A percentile compares a stretch with the other conserved stretches of the same genome.
Conservation (phyloP, 305 asterid genomes). For the Fraxinus xanthoxyloides region DNA sequence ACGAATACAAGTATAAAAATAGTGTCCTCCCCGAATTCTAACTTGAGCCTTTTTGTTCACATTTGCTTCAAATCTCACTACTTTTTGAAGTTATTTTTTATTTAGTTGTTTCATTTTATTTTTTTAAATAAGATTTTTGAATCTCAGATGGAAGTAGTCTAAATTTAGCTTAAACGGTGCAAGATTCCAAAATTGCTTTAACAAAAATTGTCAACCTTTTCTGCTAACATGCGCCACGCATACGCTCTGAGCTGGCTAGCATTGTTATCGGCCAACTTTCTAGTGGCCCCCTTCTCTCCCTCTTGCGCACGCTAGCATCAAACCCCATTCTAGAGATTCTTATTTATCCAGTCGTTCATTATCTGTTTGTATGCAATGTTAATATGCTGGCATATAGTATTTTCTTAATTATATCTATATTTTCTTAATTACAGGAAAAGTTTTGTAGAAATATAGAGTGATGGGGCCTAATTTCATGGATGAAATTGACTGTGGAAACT, state of each 20-base stretch:
- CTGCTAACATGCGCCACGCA: conserved; percentile 31
- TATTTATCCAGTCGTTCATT: conserved; percentile 7
- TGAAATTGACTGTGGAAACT: conserved; percentile 78
- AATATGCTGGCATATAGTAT: not conserved
- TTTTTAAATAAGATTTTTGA: conserved; percentile 13
- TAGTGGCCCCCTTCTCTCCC: conserved; percentile 9
- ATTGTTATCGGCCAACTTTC: conserved; percentile 18
- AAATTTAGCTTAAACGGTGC: conserved; percentile 6
- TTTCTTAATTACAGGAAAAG: not conserved
- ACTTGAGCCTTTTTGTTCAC: not conserved
- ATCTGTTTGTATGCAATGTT: not conserved
- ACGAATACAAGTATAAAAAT: too few relatives aligned
- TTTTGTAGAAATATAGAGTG: conserved; percentile 21
- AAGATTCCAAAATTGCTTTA: conserved; percentile 30
- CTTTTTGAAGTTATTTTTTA: not conserved
- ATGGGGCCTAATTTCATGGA: conserved; percentile 68
- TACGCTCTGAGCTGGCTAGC: conserved; percentile 35
- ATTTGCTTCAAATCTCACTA: not conserved
- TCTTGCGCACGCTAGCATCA: conserved; percentile 26
- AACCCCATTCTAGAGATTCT: conserved; percentile 6
- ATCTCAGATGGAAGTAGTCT: conserved; percentile 7
- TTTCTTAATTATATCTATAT: too few relatives aligned
- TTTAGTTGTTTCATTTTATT: not conserved
- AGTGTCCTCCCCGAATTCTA: too few relatives aligned
- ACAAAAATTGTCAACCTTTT: conserved; percentile 17